phyloP scores from a whole-genome alignment of 306 rosid genomes.

The Rosa rugosa region DNA sequence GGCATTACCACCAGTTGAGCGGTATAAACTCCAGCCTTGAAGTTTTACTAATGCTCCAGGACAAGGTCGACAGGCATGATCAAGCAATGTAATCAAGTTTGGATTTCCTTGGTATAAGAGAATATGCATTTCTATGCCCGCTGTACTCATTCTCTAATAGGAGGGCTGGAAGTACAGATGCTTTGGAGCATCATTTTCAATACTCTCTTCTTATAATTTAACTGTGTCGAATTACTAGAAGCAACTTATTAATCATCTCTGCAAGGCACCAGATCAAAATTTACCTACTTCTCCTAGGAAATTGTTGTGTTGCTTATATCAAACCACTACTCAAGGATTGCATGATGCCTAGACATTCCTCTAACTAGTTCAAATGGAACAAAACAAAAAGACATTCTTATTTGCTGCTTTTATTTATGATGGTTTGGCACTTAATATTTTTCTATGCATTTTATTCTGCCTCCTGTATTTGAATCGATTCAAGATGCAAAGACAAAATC shows the following conservation, averaged over 20 bases:
- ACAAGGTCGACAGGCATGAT: background rate
- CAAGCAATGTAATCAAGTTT: background rate
- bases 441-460: background rate
- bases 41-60: background rate
- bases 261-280: background rate
- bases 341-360: background rate
- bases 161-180: background rate
- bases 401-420: background rate
- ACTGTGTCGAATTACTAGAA: background rate
- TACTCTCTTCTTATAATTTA: background rate
- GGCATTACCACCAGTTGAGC: conserved; percentile 16
- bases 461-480: background rate
- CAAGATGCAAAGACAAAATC: background rate
- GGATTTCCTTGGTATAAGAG: background rate
- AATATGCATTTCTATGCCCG: background rate
- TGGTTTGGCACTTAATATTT: background rate
- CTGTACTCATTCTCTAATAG: background rate
- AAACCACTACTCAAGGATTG: background rate
- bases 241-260: background rate
- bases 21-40: background rate
- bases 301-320: background rate
- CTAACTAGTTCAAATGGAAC: background rate
- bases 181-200: too few relatives aligned
- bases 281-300: background rate
- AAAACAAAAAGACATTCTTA: background rate